Evolutionary conservation across 805 yeast species (phyloP).

Genomic region (Metschnikowia lochheadii): DNA sequence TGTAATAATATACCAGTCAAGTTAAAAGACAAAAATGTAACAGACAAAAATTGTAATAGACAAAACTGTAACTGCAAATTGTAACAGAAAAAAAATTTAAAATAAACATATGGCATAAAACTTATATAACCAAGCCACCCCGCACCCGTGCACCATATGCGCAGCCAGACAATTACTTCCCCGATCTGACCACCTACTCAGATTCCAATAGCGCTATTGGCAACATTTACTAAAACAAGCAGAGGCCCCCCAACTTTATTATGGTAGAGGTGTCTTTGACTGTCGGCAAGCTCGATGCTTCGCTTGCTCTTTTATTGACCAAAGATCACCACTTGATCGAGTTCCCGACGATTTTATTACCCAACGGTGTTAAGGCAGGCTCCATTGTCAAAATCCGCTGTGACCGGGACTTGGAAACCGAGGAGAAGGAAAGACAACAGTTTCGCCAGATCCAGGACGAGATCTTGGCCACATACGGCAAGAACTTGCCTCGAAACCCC

Average conservation of each 20-base stretch:
- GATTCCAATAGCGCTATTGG: not conserved
- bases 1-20: not conserved
- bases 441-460: slow-evolving; percentile 70
- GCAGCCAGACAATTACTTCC: not conserved
- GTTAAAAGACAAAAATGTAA: not conserved
- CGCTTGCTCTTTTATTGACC: slow-evolving; percentile 85
- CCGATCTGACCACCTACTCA: not conserved
- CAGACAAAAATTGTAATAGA: too few relatives aligned
- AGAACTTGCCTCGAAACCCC: slow-evolving; percentile 67
- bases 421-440: slow-evolving; percentile 50
- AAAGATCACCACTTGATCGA: slow-evolving; percentile 92
- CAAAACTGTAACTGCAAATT: too few relatives aligned
- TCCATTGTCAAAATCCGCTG: slow-evolving; percentile 84
- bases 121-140: not conserved
- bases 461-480: slow-evolving; percentile 70
- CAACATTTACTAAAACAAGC: too few relatives aligned
- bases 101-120: too few relatives aligned
- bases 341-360: slow-evolving; percentile 90
- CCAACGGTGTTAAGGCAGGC: slow-evolving; percentile 88
- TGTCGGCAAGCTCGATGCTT: slow-evolving; percentile 94
- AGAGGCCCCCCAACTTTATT: too few relatives aligned
- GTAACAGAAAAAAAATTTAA: too few relatives aligned
- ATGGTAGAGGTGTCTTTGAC: slow-evolving; percentile 91
- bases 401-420: slow-evolving; percentile 69
- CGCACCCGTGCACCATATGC: slow-evolving; percentile 9